Conservation (phyloP, 371 early-diverging fungal genomes). For the Amoeboaphelidium occidentale region DNA sequence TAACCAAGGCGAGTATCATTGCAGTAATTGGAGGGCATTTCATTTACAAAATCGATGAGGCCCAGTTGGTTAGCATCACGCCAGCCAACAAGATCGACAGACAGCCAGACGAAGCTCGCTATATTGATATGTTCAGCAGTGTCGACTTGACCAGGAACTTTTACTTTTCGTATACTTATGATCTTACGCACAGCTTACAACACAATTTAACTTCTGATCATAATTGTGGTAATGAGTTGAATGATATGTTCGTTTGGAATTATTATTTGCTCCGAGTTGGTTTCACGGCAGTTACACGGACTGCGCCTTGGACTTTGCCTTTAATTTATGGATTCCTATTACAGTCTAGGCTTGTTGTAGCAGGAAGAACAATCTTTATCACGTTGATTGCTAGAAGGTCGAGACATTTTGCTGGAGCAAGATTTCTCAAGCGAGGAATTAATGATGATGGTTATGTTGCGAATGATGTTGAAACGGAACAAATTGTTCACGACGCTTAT, state of each 20-base stretch:
- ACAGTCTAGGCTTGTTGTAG: conserved; percentile 56
- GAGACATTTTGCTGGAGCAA: conserved; percentile 80
- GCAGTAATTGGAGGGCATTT: conserved; percentile 84
- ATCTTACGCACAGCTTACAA: conserved; percentile 72
- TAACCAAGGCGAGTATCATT: conserved; percentile 61
- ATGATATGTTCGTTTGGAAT: conserved; percentile 87
- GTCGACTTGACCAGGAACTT: conserved; percentile 65
- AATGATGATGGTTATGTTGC: conserved; percentile 83
- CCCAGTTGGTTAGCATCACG: not conserved
- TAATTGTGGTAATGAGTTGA: conserved; percentile 14
- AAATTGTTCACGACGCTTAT: conserved; percentile 68
- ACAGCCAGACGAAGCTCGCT: conserved; percentile 50
- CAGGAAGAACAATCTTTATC: conserved; percentile 59
- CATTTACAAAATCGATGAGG: conserved; percentile 48
- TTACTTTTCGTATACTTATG: conserved; percentile 80
- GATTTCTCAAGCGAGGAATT: conserved; percentile 86
- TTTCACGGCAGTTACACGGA: conserved; percentile 28
- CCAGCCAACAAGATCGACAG: conserved; percentile 30
- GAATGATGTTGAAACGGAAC: conserved; percentile 98
- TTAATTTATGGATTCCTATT: conserved; percentile 89
- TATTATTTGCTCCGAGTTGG: conserved; percentile 46
- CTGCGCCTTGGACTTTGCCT: conserved; percentile 61
- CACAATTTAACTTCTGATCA: conserved; percentile 37
- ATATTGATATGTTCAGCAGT: conserved; percentile 35
- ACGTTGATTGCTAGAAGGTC: conserved; percentile 87